Percentiles rank a stretch among this genome's conserved stretches.
phyloP scores from a whole-genome alignment of 306 rosid genomes.

The Lupinus albus region DNA sequence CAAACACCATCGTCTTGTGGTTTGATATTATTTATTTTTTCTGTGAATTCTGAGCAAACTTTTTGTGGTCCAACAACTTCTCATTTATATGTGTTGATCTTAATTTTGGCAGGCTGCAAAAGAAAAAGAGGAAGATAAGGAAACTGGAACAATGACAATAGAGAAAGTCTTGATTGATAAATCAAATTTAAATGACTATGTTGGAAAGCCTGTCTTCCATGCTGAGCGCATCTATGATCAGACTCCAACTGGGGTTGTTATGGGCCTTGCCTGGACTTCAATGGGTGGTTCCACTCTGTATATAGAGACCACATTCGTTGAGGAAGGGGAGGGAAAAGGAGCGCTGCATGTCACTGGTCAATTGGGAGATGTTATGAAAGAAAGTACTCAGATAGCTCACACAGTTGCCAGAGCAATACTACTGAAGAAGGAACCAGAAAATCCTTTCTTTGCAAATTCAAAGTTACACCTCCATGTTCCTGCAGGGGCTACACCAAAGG shows the following conservation, averaged over 20 bases:
- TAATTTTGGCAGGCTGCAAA: slow-evolving; percentile 57
- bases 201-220: slow-evolving; percentile 98
- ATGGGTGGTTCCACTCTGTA: slow-evolving; percentile 99
- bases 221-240: slow-evolving; percentile 86
- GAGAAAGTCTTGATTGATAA: slow-evolving; percentile 67
- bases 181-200: slow-evolving; percentile 68
- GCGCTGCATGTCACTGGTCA: slow-evolving; percentile 84
- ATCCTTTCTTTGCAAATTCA: slow-evolving; percentile 71
- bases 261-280: slow-evolving; percentile 99
- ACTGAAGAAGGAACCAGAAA: slow-evolving; percentile 61
- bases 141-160: slow-evolving; percentile 44
- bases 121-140: slow-evolving; percentile 39
- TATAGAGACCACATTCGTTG: slow-evolving; percentile 80
- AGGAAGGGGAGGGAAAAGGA: slow-evolving; percentile 91
- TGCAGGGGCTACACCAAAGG: slow-evolving; percentile 97
- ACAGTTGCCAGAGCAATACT: slow-evolving; percentile 80
- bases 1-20: neutral
- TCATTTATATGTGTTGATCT: slow-evolving; percentile 26
- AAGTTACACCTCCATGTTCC: slow-evolving; percentile 98
- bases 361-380: slow-evolving; percentile 99
- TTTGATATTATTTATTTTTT: neutral
- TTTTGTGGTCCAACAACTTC: neutral
- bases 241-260: slow-evolving; percentile 91
- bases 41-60: slow-evolving; percentile 24
- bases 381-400: slow-evolving; percentile 97